Base-by-base conservation (phyloP, 2,329 filamentous ascomycete genomes). In the Aspergillus luchuensis region DNA sequence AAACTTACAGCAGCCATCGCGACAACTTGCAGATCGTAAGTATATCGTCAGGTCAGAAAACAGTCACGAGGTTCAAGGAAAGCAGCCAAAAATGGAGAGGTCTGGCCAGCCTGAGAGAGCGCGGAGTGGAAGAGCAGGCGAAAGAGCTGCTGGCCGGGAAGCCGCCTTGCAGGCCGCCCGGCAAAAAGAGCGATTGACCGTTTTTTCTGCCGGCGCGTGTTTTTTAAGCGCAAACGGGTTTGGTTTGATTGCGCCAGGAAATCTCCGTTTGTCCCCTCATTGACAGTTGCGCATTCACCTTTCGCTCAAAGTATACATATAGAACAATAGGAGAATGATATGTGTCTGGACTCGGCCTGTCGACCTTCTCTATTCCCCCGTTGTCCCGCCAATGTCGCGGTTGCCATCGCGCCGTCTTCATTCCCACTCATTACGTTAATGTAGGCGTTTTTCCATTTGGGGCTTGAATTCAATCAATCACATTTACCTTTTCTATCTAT, bases 1-100 rank as follows among this genome's bases (percentile, higher is more conserved):
- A 15, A 10, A 69, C 75, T 72, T 59, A 78, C 76, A 61, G 70
- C 73, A 71, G 76, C 74, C 76, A 78, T 78, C 56, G 47, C 69
- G 53, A 62, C 36, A 41, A 39, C 28, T 53, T 56, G 23, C 8
- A 59, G 8, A 58, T 61, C 19, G 58, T 51, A 51, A 39, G 43
- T 38, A 43, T 55, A 61, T 63, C 48, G 58, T 41, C 54, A 41
- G 52, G 58, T 56, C 17, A 19, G 49, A 28, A 49, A 43, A 28
- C 3, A n/a, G 59, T 41, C 43, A 59, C 55, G 60, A 45, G 4
- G 28, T 43, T 52, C 13, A 23, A 45, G 43, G 36, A 56, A 56
- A 45, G 38, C 54, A 61, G 56, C 45, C 57, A 65, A 66, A 36
- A 60, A 54, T 53, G 53, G 45, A 57, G 53, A 63, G 61, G 33